These are phyloP conservation scores for Coix lacrymajobi DNA, from an alignment of 176 grass and related monocot species.

Conservation along the genomic window DNA sequence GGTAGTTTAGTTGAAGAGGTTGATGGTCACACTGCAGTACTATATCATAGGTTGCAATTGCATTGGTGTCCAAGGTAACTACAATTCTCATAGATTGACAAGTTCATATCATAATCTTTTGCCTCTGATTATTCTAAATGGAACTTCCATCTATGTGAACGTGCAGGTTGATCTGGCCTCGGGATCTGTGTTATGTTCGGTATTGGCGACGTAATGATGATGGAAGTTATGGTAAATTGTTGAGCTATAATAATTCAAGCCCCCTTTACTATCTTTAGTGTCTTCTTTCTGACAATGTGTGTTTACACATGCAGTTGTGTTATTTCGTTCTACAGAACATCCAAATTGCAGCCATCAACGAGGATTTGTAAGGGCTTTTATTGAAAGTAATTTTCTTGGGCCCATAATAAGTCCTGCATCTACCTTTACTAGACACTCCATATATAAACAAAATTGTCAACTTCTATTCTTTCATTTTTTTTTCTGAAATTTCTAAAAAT, in stretches of 20 bases:
- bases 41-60: slow-evolving; percentile 85
- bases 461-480: neutral
- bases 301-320: slow-evolving; percentile 59
- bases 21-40: slow-evolving; percentile 84
- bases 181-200: slow-evolving; percentile 93
- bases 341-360: slow-evolving; percentile 64
- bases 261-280: neutral
- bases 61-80: slow-evolving; percentile 83
- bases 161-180: slow-evolving; percentile 83
- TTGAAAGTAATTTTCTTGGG: slow-evolving; percentile 69
- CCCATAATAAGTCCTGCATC: slow-evolving; percentile 20
- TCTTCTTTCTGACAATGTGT: slow-evolving; percentile 18
- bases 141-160: slow-evolving; percentile 12
- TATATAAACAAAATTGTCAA: slow-evolving; percentile 10
- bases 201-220: slow-evolving; percentile 98
- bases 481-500: slow-evolving; percentile 35
- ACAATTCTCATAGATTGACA: slow-evolving; percentile 4
- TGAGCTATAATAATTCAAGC: neutral
- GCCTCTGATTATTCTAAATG: neutral
- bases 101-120: neutral
- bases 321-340: slow-evolving; percentile 86
- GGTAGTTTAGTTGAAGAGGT: slow-evolving; percentile 97
- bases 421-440: neutral
- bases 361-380: slow-evolving; percentile 84
- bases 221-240: slow-evolving; percentile 84